phyloP scores from a whole-genome alignment of 2,329 filamentous ascomycete genomes.

The Leptographium flavum region DNA sequence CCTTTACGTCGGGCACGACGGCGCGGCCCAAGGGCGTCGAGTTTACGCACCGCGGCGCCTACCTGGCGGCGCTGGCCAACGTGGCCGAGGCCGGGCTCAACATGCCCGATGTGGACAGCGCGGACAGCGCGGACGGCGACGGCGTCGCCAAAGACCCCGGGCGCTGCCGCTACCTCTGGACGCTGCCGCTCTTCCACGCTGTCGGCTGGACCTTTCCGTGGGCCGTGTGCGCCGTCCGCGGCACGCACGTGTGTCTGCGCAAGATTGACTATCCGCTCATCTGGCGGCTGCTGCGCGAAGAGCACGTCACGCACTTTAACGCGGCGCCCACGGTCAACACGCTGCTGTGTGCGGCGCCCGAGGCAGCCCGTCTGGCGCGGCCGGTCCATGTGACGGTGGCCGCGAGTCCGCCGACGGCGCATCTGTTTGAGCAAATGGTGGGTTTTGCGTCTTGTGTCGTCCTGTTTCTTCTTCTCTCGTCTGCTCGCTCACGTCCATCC shows the following conservation, averaged over 20 bases:
- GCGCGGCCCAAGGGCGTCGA: slow-evolving; percentile 85
- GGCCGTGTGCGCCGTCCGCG: slow-evolving; percentile 76
- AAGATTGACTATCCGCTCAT: slow-evolving; percentile 93
- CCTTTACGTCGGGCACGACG: slow-evolving; percentile 90
- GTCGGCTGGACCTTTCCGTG: slow-evolving; percentile 81
- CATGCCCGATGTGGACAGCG: slow-evolving; percentile 2
- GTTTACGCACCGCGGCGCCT: slow-evolving; percentile 77
- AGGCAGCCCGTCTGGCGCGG: slow-evolving; percentile 54
- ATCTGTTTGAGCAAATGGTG: slow-evolving; percentile 90
- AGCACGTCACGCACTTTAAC: slow-evolving; percentile 87
- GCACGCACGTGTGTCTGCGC: slow-evolving; percentile 87
- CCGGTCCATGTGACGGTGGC: slow-evolving; percentile 83
- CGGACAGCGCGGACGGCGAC: background rate
- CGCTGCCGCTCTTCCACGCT: slow-evolving; percentile 71
- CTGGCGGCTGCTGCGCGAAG: slow-evolving; percentile 75
- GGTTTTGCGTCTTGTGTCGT: slow-evolving; percentile 1
- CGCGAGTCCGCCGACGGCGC: slow-evolving; percentile 75
- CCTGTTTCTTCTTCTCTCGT: background rate
- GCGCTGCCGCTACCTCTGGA: slow-evolving; percentile 78
- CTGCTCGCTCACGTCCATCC: background rate
- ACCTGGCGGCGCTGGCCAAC: slow-evolving; percentile 73
- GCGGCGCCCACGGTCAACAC: slow-evolving; percentile 96
- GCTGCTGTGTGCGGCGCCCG: slow-evolving; percentile 64
- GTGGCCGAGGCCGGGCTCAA: slow-evolving; percentile 82
- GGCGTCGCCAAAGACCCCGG: slow-evolving; percentile 26